phyloP scores from a whole-genome alignment of 805 yeast species.

The Ogataea naganishii region DNA sequence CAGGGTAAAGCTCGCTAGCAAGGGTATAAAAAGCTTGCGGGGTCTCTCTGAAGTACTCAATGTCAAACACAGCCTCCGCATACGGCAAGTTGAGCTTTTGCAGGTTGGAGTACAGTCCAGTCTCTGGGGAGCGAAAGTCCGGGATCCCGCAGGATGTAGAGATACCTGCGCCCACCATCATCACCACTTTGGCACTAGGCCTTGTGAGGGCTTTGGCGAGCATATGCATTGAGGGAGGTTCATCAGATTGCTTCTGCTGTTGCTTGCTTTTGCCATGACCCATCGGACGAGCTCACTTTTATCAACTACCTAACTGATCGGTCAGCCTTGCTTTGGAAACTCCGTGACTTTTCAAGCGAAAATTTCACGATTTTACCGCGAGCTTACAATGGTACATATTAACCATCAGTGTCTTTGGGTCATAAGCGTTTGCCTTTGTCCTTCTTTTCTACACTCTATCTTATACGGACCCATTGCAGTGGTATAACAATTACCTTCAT shows the following conservation, averaged over 20 bases:
- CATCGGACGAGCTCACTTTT: no score
- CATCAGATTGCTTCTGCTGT: no score
- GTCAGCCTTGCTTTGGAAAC: no score
- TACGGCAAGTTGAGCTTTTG: conserved; percentile 69
- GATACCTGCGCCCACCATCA: conserved; percentile 88
- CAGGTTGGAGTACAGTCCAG: conserved; percentile 81
- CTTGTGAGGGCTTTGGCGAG: conserved; percentile 15
- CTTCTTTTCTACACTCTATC: neutral
- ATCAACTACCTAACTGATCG: no score
- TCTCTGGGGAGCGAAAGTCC: conserved; percentile 85
- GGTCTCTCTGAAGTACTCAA: conserved; percentile 63
- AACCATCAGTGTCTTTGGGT: no score
- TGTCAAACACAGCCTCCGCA: conserved; percentile 94
- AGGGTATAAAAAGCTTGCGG: conserved; percentile 83
- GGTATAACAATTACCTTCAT: conserved; percentile 6
- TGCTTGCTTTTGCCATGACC: no score
- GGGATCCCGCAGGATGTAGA: conserved; percentile 94
- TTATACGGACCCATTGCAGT: neutral
- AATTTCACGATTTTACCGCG: no score
- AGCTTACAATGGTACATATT: no score
- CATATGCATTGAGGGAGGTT: no score
- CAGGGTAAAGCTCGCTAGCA: conserved; percentile 83
- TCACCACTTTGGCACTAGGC: conserved; percentile 36
- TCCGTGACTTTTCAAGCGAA: no score
- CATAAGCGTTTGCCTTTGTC: neutral